Percentiles rank a stretch among this genome's conserved stretches.
phyloP scores from a whole-genome alignment of 2,329 filamentous ascomycete species.

The Fusarium pilosicola region DNA sequence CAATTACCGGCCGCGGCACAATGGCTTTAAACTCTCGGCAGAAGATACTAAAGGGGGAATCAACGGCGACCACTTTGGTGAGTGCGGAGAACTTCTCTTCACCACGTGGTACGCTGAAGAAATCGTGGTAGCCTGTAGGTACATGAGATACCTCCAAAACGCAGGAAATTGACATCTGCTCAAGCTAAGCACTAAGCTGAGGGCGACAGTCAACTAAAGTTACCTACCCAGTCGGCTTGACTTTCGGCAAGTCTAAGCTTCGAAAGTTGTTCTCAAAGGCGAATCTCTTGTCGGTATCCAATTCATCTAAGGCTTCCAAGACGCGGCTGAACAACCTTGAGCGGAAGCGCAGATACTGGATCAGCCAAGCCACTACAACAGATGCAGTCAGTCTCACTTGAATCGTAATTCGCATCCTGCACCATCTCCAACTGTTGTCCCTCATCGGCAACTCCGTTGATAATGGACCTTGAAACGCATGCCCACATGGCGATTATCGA shows the following conservation, averaged over 20 bases:
- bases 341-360: background rate
- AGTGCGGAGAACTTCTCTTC: slow-evolving; percentile 27
- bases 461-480: background rate
- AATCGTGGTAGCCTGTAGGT: slow-evolving; percentile 4
- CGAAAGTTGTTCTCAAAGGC: background rate
- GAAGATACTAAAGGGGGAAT: slow-evolving; percentile 1
- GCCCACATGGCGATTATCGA: slow-evolving; percentile 21
- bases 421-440: background rate
- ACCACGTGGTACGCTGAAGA: slow-evolving; percentile 22
- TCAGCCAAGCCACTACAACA: slow-evolving; percentile 3
- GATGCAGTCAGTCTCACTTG: slow-evolving; percentile 13
- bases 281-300: slow-evolving; percentile 6
- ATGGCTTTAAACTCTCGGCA: slow-evolving; percentile 8
- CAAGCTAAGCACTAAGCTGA: slow-evolving; percentile 17
- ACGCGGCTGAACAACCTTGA: slow-evolving; percentile 16
- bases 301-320: background rate
- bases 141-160: slow-evolving; percentile 30
- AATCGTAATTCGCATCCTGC: slow-evolving; percentile 5
- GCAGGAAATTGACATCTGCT: slow-evolving; percentile 18
- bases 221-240: background rate
- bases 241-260: background rate
- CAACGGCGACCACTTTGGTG: background rate
- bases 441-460: slow-evolving; percentile 23
- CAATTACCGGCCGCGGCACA: slow-evolving; percentile 27
- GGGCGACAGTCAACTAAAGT: background rate